Evolutionary conservation across 1,139 yeast species (phyloP).

Genomic region (Pichia cactophila): DNA sequence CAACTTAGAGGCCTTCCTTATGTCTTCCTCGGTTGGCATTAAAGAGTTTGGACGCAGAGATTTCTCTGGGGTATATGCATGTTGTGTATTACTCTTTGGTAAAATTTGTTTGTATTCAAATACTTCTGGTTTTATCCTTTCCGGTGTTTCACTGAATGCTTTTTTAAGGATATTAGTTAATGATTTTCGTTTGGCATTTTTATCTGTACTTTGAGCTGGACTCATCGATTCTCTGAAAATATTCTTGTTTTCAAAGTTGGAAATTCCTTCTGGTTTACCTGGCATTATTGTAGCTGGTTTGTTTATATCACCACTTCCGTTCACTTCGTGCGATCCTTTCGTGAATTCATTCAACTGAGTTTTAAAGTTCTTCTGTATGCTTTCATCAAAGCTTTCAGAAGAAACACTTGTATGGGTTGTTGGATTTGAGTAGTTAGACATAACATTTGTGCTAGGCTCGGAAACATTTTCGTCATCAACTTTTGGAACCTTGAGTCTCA

Average conservation of each 20-base stretch:
- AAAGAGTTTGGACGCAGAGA: slow-evolving; percentile 1
- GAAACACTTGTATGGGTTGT: slow-evolving; percentile 30
- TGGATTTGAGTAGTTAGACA: slow-evolving; percentile 39
- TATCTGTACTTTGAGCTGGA: not conserved
- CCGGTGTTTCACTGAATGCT: slow-evolving; percentile 4
- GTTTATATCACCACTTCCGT: not conserved
- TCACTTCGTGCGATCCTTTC: not conserved
- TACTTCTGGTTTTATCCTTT: not conserved
- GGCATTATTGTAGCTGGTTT: not conserved
- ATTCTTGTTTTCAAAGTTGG: slow-evolving; percentile 6
- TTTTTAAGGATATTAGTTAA: slow-evolving; percentile 7
- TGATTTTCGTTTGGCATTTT: slow-evolving; percentile 4
- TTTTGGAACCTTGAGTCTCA: slow-evolving; percentile 1
- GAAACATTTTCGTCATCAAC: slow-evolving; percentile 13
- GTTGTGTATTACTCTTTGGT: not conserved
- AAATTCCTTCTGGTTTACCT: not conserved
- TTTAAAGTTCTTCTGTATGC: not conserved
- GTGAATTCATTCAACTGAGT: not conserved
- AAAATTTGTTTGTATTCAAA: slow-evolving; percentile 5
- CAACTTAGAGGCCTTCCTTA: not conserved
- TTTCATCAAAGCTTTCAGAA: slow-evolving; percentile 10
- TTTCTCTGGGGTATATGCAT: not conserved
- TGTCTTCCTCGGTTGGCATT: slow-evolving; percentile 1
- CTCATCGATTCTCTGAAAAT: slow-evolving; percentile 2
- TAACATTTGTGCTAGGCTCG: slow-evolving; percentile 24